Evolutionary conservation across 345 rosid species (phyloP).

Genomic region (Nasturtium officinale): DNA sequence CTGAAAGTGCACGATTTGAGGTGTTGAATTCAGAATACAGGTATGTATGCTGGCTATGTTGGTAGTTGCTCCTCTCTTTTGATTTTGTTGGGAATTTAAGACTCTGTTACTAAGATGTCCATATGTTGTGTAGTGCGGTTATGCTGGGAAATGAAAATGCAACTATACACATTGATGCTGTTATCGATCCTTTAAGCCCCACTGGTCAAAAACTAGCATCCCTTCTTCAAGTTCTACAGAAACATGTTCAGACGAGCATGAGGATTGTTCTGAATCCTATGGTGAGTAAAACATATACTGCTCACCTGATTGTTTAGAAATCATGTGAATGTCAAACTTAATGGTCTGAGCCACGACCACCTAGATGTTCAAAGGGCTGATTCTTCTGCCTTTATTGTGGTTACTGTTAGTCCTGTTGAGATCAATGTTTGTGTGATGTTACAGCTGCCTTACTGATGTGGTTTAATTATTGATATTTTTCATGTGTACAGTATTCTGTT

Average conservation of each 20-base stretch:
- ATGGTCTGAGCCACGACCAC: conserved; percentile 28
- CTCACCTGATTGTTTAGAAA: neutral
- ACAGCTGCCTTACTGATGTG: conserved; percentile 23
- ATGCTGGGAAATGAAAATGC: conserved; percentile 70
- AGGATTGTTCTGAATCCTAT: conserved; percentile 88
- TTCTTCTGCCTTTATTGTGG: conserved; percentile 6
- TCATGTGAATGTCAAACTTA: conserved; percentile 5
- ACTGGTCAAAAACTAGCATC: conserved; percentile 89
- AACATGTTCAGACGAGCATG: conserved; percentile 88
- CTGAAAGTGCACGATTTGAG: conserved; percentile 97
- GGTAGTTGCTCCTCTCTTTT: conserved; percentile 21
- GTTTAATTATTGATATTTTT: conserved; percentile 22
- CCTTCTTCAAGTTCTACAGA: conserved; percentile 72
- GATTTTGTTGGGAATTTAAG: conserved; percentile 11
- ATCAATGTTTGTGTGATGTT: conserved; percentile 9
- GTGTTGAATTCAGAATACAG: conserved; percentile 76
- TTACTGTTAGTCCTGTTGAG: conserved; percentile 6
- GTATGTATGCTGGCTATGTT: conserved; percentile 45
- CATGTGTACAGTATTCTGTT: conserved; percentile 16
- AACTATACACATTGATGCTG: conserved; percentile 88
- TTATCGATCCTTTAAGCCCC: conserved; percentile 92
- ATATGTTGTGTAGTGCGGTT: conserved; percentile 73
- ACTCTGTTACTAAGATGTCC: conserved; percentile 22
- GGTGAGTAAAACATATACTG: conserved; percentile 57
- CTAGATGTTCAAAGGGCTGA: conserved; percentile 14